Conservation (phyloP, 2,329 filamentous ascomycete species). For the Aspergillus clavatus region DNA sequence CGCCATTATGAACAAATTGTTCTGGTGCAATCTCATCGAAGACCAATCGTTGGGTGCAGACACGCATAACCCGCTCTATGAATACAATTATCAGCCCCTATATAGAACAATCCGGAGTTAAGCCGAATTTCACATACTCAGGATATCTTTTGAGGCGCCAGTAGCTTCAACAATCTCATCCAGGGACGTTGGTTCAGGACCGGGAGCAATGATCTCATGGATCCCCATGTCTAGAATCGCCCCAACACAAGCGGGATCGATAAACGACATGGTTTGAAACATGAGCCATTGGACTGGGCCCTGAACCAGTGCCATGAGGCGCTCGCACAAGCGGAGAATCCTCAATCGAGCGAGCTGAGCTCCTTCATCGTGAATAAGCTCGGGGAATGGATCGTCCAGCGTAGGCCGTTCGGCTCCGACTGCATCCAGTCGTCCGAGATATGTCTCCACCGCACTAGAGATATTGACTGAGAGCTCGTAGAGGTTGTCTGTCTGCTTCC, state of each 20-base stretch:
- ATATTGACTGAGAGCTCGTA: not conserved
- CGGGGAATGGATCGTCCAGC: not conserved
- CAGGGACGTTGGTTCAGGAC: not conserved
- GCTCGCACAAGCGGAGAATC: slow-evolving; percentile 1
- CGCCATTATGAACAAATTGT: not conserved
- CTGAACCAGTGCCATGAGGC: slow-evolving; percentile 1
- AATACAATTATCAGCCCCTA: not conserved
- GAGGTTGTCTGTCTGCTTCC: not conserved
- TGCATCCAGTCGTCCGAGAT: not conserved
- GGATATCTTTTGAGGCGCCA: not conserved
- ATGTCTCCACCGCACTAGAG: not conserved
- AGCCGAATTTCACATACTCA: not conserved
- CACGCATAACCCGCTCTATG: not conserved
- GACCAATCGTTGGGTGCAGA: not conserved
- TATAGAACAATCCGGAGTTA: not conserved
- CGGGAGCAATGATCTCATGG: not conserved
- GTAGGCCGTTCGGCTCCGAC: not conserved
- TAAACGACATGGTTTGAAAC: slow-evolving; percentile 2
- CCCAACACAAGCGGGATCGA: not conserved
- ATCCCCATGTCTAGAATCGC: not conserved
- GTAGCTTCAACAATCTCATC: not conserved
- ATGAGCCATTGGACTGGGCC: not conserved
- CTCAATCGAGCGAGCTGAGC: not conserved
- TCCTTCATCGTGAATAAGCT: not conserved
- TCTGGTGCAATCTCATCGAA: slow-evolving; percentile 2